A percentile compares a stretch with the other conserved stretches of the same genome.
These are phyloP conservation scores for Debaryomyces hansenii DNA, from an alignment of 805 yeast species.

Conservation along the genomic window DNA sequence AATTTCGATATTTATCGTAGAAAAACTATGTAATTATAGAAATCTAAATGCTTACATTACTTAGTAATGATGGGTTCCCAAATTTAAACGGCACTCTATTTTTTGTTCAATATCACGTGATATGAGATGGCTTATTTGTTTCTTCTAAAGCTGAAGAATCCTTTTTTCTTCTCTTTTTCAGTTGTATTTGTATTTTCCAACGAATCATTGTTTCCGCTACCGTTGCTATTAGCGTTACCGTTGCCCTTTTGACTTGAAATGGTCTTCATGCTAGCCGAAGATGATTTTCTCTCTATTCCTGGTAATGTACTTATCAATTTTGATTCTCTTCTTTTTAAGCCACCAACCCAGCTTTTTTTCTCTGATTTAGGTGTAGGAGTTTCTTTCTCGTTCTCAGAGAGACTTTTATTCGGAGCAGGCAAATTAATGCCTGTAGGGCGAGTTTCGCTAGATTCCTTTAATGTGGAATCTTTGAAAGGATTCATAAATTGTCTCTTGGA, in stretches of 20 bases:
- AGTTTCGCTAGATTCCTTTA: slow-evolving; percentile 1
- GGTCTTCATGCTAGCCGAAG: slow-evolving; percentile 17
- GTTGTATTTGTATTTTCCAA: not conserved
- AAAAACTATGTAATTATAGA: no score
- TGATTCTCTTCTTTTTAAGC: slow-evolving; percentile 33
- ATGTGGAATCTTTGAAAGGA: slow-evolving; percentile 24
- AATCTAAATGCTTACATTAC: no score
- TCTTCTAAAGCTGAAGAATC: slow-evolving; percentile 39
- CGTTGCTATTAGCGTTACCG: not conserved
- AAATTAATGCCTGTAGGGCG: slow-evolving; percentile 2
- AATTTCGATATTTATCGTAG: no score
- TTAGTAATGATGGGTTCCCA: no score
- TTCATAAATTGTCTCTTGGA: slow-evolving; percentile 26
- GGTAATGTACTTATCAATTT: slow-evolving; percentile 6
- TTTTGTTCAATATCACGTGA: not conserved
- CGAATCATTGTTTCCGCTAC: no score
- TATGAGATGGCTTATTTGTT: slow-evolving; percentile 10
- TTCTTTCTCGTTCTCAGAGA: slow-evolving; percentile 1
- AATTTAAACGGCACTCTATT: not conserved
- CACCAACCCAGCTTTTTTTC: slow-evolving; percentile 43
- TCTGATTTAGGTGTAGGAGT: slow-evolving; percentile 14
- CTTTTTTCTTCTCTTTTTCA: slow-evolving; percentile 21
- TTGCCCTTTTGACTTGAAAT: slow-evolving; percentile 8
- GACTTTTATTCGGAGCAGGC: not conserved
- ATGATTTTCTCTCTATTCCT: slow-evolving; percentile 17